A percentile compares a stretch with the other conserved stretches of the same genome.
phyloP scores from a whole-genome alignment of 1,139 yeast genomes.

The Debaryomycetaceae sp. region DNA sequence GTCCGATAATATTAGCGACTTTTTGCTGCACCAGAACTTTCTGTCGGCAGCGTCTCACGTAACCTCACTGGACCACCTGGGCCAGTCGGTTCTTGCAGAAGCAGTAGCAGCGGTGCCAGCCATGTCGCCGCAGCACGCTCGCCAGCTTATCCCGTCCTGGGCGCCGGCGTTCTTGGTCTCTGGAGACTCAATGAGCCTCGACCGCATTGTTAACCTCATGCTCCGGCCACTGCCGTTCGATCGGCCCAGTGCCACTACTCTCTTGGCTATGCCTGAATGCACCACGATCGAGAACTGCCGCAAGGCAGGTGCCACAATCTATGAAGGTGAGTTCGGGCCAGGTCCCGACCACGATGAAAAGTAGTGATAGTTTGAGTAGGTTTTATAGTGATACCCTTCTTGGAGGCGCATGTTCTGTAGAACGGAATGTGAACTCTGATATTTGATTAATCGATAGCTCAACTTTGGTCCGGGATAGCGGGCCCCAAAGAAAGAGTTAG shows the following conservation, averaged over 20 bases:
- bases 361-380: no score
- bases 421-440: no score
- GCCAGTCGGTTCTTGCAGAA: not conserved
- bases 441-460: no score
- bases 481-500: no score
- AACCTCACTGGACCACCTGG: conserved; percentile 3
- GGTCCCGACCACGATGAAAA: conserved; percentile 13
- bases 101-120: not conserved
- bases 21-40: conserved; percentile 29
- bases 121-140: not conserved
- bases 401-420: no score
- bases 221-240: conserved; percentile 74
- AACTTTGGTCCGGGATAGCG: no score
- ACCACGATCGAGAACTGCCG: conserved; percentile 70
- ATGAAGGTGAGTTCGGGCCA: conserved; percentile 96
- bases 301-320: conserved; percentile 90
- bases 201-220: conserved; percentile 79
- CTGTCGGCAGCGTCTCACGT: conserved; percentile 27
- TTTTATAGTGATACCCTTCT: no score
- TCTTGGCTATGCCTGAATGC: conserved; percentile 64
- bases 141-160: conserved; percentile 50
- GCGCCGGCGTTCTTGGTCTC: conserved; percentile 78
- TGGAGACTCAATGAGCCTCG: conserved; percentile 59
- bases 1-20: conserved; percentile 37
- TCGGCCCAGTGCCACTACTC: conserved; percentile 67